A percentile compares a stretch with the other conserved stretches of the same genome.
These are phyloP conservation scores for Talaromyces atroroseus DNA, from an alignment of 2,329 filamentous ascomycete genomes.

Conservation along the genomic window DNA sequence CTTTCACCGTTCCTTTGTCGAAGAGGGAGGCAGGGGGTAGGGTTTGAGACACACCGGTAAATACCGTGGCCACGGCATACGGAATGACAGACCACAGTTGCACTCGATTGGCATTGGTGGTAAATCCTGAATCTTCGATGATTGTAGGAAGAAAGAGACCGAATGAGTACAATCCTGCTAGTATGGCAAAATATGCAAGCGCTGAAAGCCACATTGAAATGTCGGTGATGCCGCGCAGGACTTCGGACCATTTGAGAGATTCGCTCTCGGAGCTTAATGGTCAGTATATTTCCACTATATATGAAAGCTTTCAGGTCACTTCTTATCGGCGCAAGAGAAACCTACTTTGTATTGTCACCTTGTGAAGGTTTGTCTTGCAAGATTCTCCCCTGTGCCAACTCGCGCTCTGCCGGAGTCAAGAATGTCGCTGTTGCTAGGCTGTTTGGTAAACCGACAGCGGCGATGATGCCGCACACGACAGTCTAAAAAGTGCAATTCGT, in stretches of 20 bases:
- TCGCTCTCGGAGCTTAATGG: conserved; percentile 32
- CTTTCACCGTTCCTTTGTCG: too few relatives aligned
- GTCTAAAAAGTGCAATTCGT: conserved; percentile 38
- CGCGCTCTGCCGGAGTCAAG: conserved; percentile 49
- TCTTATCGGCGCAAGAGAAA: neutral
- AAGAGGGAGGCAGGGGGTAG: neutral
- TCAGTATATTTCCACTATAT: neutral
- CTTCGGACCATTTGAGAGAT: conserved; percentile 56
- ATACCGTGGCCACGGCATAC: conserved; percentile 55
- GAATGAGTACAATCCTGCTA: conserved; percentile 57
- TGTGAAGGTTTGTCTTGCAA: conserved; percentile 31
- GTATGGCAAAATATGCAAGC: conserved; percentile 55
- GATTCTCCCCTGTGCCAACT: conserved; percentile 45
- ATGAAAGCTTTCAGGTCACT: neutral
- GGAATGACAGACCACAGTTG: conserved; percentile 62
- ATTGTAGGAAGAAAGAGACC: conserved; percentile 63
- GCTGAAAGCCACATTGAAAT: conserved; percentile 60
- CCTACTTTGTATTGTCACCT: conserved; percentile 19
- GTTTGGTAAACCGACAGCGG: conserved; percentile 53
- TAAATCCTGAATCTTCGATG: conserved; percentile 52
- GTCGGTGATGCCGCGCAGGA: conserved; percentile 56
- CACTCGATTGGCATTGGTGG: conserved; percentile 51
- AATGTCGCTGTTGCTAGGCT: conserved; percentile 50
- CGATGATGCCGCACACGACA: conserved; percentile 47
- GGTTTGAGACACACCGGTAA: conserved; percentile 41